phyloP scores from a whole-genome alignment of 768 basidiomycete genomes.

The Trametes gibbosa region DNA sequence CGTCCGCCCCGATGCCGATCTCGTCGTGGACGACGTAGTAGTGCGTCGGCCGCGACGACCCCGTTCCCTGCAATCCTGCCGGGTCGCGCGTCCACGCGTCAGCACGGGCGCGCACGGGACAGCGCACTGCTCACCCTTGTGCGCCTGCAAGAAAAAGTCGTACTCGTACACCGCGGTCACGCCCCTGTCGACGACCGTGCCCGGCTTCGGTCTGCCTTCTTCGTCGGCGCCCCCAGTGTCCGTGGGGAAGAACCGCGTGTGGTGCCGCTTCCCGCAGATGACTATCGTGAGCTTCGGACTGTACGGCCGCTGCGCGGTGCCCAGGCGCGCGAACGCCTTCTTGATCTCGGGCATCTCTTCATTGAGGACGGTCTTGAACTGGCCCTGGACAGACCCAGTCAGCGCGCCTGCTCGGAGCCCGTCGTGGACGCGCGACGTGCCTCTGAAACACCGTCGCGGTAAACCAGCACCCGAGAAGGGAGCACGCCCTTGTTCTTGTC shows the following conservation, averaged over 20 bases:
- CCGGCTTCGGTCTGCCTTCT: slow-evolving; percentile 50
- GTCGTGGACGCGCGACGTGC: slow-evolving; percentile 31
- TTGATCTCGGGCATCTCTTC: slow-evolving; percentile 45
- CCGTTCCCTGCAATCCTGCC: slow-evolving; percentile 45
- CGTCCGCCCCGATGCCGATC: slow-evolving; percentile 46
- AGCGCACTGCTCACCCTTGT: slow-evolving; percentile 9
- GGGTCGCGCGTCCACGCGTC: too few relatives aligned
- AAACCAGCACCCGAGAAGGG: slow-evolving; percentile 49
- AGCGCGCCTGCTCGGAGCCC: background rate
- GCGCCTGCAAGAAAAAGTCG: slow-evolving; percentile 54
- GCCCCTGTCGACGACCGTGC: slow-evolving; percentile 54
- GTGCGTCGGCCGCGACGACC: slow-evolving; percentile 46
- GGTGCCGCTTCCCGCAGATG: slow-evolving; percentile 57
- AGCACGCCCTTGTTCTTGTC: slow-evolving; percentile 34
- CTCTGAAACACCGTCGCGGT: slow-evolving; percentile 78
- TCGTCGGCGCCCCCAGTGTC: slow-evolving; percentile 39
- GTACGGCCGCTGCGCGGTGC: slow-evolving; percentile 36
- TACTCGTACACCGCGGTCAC: slow-evolving; percentile 53
- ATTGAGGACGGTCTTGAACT: slow-evolving; percentile 43
- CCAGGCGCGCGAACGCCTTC: slow-evolving; percentile 41
- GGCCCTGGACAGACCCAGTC: slow-evolving; percentile 34
- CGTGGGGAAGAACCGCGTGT: slow-evolving; percentile 56
- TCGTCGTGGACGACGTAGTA: slow-evolving; percentile 58
- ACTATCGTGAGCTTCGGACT: slow-evolving; percentile 49
- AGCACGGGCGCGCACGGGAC: too few relatives aligned